Conservation (phyloP, 2,329 filamentous ascomycete species). For the Canariomyces notabilis region DNA sequence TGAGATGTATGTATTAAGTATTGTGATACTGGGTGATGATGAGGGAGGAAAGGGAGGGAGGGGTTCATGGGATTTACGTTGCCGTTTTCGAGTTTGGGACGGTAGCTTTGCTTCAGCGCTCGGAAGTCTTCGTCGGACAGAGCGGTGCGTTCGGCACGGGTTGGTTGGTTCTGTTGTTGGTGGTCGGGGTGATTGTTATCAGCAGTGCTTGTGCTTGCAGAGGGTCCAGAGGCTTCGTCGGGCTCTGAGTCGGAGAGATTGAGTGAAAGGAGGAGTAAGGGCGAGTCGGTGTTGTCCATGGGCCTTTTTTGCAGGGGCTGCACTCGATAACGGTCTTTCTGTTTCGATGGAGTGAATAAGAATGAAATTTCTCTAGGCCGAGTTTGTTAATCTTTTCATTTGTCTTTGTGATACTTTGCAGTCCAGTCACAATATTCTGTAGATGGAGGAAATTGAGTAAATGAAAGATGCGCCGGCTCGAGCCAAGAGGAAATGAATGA, state of each 20-base stretch:
- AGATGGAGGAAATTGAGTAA: neutral
- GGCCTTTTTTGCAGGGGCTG: slow-evolving; percentile 2
- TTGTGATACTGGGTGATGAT: neutral
- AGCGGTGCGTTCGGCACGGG: slow-evolving; percentile 25
- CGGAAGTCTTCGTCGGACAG: slow-evolving; percentile 49
- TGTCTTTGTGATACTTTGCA: neutral
- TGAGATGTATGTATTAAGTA: neutral
- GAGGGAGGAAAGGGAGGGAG: neutral
- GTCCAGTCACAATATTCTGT: neutral
- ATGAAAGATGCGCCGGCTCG: neutral
- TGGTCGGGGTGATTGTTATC: slow-evolving; percentile 13
- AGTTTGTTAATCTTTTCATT: too few species aligned
- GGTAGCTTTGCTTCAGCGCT: slow-evolving; percentile 41
- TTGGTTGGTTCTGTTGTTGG: slow-evolving; percentile 2
- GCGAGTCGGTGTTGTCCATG: slow-evolving; percentile 29
- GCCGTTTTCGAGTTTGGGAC: slow-evolving; percentile 49
- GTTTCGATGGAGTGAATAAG: neutral
- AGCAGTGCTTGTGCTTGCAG: too few species aligned
- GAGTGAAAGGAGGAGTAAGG: slow-evolving; percentile 38
- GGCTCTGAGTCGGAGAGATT: slow-evolving; percentile 33
- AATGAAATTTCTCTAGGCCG: neutral
- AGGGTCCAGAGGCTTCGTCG: slow-evolving; percentile 18
- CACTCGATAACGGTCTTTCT: neutral
- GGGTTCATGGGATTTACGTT: slow-evolving; percentile 36
- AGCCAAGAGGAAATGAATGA: neutral